Evolutionary conservation across 75 land plant species (phyloP).

Genomic region (Selaginella moellendorffii): DNA sequence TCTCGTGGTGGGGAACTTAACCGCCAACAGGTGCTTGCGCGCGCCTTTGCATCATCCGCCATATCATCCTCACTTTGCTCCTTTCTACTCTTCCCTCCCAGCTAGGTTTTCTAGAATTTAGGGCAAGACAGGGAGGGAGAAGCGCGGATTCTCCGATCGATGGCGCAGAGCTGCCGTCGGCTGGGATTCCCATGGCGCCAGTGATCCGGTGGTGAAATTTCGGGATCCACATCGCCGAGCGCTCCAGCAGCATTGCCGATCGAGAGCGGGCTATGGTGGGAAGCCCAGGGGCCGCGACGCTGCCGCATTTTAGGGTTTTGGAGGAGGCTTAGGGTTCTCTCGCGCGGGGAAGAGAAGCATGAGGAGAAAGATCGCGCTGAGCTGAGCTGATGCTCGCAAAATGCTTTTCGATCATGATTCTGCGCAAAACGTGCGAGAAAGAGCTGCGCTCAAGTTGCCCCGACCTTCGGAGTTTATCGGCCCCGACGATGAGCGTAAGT

Average conservation of each 20-base stretch:
- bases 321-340: slow-evolving; percentile 1
- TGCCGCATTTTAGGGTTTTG: neutral
- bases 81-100: no score
- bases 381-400: neutral
- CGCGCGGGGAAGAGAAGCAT: no score
- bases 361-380: neutral
- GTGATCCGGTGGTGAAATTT: neutral
- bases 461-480: neutral
- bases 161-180: neutral
- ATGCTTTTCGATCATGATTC: slow-evolving; percentile 13
- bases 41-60: slow-evolving; percentile 2
- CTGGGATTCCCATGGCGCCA: neutral
- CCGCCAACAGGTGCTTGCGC: slow-evolving; percentile 2
- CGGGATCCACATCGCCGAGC: no score
- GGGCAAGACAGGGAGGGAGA: neutral
- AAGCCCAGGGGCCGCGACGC: neutral
- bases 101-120: neutral
- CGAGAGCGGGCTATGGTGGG: no score
- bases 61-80: neutral
- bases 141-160: neutral
- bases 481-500: neutral
- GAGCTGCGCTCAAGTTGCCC: neutral
- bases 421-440: neutral
- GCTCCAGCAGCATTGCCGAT: neutral
- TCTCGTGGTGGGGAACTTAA: neutral